phyloP scores from a whole-genome alignment of 345 rosid genomes.

The Eucalyptus regnans region DNA sequence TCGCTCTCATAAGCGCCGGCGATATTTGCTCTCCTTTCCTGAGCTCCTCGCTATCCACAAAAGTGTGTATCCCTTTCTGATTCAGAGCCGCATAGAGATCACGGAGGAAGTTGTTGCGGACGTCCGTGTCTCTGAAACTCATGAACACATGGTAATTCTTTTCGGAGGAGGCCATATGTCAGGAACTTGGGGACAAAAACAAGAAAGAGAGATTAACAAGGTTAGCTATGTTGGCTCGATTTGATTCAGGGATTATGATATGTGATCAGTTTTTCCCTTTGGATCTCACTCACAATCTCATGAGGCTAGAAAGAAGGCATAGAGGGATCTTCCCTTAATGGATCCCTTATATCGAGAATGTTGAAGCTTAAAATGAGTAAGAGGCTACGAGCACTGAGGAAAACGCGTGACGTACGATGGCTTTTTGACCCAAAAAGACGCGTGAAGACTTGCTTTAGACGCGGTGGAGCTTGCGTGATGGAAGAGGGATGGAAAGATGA shows the following conservation, averaged over 20 bases:
- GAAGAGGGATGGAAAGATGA: no score
- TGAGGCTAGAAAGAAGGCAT: not conserved
- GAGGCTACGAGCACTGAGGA: no score
- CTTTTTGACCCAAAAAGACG: no score
- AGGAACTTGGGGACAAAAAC: not conserved
- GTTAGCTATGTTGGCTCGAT: not conserved
- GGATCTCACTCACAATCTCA: not conserved
- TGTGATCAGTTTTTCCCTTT: not conserved
- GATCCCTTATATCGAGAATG: no score
- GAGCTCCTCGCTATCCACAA: fast-evolving
- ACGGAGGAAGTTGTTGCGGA: not conserved
- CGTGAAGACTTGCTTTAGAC: no score
- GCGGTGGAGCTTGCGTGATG: no score
- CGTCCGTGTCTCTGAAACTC: not conserved
- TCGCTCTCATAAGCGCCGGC: not conserved
- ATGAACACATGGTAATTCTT: not conserved
- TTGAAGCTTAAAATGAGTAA: no score
- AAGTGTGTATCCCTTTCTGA: fast-evolving
- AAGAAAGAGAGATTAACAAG: not conserved
- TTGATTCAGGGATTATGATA: fast-evolving
- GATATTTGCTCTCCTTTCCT: not conserved
- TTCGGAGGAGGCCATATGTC: not conserved
- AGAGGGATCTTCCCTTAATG: not conserved
- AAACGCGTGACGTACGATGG: no score
- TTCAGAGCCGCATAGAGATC: fast-evolving